Evolutionary conservation across 140 eudicot genomes (phyloP), one percentile per base, ranked within the genome.

Genomic region (Senecio squalidus): DNA sequence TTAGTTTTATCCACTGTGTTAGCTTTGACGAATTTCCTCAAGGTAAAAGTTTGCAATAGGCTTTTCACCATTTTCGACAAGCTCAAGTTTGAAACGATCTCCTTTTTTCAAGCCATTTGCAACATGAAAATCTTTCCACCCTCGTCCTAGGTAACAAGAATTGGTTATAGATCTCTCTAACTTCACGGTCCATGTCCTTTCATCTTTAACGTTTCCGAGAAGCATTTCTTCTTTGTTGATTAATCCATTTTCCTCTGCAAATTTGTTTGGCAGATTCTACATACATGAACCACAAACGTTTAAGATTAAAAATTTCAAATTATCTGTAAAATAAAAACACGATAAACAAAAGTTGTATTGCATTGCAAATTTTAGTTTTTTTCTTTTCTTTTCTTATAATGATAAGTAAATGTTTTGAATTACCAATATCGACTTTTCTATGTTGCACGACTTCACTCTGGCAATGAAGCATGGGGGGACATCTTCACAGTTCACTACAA

Each of bases 101-200:
- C 70, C 70, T 53, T 41, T 16, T 64, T 61, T 31, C 45, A 61
- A 10, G n/a, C 38, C 55, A 52, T 61, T 61, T 5, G 58, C 58
- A n/a, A 28, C 61, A 10, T 9, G 3, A 22, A 62, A 61, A 13
- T 61, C 69, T 4, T 27, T 40, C 64, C 57, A 60, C 30, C 76
- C 76, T 13, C 29, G 51, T 53, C 41, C 51, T 16, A 61, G 15
- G 20, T 43, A 61, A 23, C 25, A 15, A 4, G 3, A 16, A 1
- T n/a, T 53, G 22, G 5, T 9, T n/a, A 0, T n/a, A 5, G 4
- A 1, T 29, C 26, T 16, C 36, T 48, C 4, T 65, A 70, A 9
- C 33, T 60, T 27, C 6, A 53, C 58, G 4, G 18, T 17, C 70
- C 69, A 70, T 0, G 52, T 41, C 16, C 56, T 29, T 29, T 23